These are phyloP conservation scores for Eutrema yunnanense DNA, from an alignment of 345 rosid genomes.

Conservation along the genomic window DNA sequence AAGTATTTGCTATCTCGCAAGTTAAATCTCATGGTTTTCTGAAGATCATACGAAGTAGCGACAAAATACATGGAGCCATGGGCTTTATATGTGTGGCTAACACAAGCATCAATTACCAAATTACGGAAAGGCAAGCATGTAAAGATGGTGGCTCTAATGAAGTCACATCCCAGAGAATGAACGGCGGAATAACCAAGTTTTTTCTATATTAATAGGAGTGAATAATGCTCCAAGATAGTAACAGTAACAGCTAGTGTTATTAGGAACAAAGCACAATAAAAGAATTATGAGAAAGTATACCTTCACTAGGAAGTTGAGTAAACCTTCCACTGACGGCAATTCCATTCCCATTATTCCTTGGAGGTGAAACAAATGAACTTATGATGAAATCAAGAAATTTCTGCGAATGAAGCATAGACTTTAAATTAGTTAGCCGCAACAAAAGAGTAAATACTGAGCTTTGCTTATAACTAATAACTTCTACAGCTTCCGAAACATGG, in stretches of 20 bases:
- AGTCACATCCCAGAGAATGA: not conserved
- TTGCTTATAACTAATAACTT: not conserved
- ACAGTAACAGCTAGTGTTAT: not conserved
- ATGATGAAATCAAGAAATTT: slow-evolving; percentile 65
- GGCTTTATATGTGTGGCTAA: not conserved
- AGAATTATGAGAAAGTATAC: slow-evolving; percentile 18
- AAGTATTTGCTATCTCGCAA: not conserved
- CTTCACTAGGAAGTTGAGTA: slow-evolving; percentile 35
- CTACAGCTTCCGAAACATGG: not conserved
- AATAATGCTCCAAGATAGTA: not conserved
- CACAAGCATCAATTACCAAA: slow-evolving; percentile 12
- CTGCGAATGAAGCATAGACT: slow-evolving; percentile 33
- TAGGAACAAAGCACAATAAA: not conserved
- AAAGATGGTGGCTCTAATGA: not conserved
- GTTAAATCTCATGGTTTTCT: no score
- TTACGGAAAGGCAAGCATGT: not conserved
- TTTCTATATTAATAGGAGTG: not conserved
- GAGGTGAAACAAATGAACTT: slow-evolving; percentile 51
- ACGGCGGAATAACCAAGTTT: not conserved
- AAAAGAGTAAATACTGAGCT: not conserved
- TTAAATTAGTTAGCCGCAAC: not conserved
- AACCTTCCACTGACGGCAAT: slow-evolving; percentile 23
- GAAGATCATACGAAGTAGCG: not conserved
- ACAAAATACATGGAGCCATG: not conserved
- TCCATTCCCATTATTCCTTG: slow-evolving; percentile 33